Conservation (phyloP, 2,329 filamentous ascomycete genomes). For the Clonostachys rosea region DNA sequence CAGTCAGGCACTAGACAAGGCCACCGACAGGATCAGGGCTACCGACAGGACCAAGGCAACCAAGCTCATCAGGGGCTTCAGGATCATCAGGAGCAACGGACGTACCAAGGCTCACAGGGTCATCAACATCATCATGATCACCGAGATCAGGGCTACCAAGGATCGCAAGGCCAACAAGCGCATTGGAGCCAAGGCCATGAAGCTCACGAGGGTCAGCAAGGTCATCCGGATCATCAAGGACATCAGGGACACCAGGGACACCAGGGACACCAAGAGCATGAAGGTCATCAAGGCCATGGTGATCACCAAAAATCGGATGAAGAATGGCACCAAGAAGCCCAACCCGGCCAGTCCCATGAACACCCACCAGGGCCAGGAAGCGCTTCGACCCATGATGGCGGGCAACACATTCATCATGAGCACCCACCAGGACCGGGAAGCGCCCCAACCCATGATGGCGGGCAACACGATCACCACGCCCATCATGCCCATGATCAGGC, state of each 20-base stretch:
- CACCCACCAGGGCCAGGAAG: background rate
- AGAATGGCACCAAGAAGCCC: too few relatives aligned
- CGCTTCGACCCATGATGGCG: background rate
- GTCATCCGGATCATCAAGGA: slow-evolving; percentile 4
- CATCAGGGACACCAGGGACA: slow-evolving; percentile 7
- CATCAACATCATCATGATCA: slow-evolving; percentile 12
- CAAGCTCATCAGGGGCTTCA: slow-evolving; percentile 1
- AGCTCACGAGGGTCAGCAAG: slow-evolving; percentile 12
- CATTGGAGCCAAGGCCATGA: slow-evolving; percentile 13
- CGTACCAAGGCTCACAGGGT: background rate
- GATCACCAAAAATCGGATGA: background rate
- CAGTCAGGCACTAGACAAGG: background rate
- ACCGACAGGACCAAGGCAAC: background rate
- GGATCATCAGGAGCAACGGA: background rate
- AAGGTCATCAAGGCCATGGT: slow-evolving; percentile 2
- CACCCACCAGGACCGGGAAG: background rate
- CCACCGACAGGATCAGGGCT: background rate
- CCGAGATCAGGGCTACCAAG: slow-evolving; percentile 10
- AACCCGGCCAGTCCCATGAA: background rate
- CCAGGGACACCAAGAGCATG: slow-evolving; percentile 5
- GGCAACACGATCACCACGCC: background rate
- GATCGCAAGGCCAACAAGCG: slow-evolving; percentile 12
- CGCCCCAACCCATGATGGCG: background rate
- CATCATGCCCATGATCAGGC: background rate
- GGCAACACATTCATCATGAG: background rate